Evolutionary conservation across 2,329 filamentous ascomycete genomes (phyloP).

Genomic region (Eutypella sp.): DNA sequence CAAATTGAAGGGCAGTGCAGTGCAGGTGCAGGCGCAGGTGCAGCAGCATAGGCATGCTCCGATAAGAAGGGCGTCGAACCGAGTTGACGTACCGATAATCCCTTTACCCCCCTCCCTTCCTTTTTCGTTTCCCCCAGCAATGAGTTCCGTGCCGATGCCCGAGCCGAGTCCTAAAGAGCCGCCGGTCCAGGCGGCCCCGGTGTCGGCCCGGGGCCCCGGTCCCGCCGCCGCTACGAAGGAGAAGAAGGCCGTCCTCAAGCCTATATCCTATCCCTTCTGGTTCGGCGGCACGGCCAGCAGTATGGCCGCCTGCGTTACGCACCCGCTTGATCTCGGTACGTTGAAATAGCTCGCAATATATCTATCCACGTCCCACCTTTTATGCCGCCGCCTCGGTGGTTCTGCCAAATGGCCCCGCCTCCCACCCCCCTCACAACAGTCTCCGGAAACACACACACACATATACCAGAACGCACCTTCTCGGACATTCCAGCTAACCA

Average conservation of each 20-base stretch:
- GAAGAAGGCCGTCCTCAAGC: slow-evolving; percentile 37
- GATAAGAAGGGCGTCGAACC: not conserved
- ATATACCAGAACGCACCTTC: too few relatives aligned
- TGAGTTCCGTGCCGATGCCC: slow-evolving; percentile 19
- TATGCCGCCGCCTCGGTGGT: too few relatives aligned
- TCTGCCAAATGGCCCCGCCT: too few relatives aligned
- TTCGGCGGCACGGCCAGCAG: slow-evolving; percentile 94
- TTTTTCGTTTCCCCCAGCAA: slow-evolving; percentile 24
- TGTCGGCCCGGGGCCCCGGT: too few relatives aligned
- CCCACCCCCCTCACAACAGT: too few relatives aligned
- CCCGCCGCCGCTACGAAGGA: not conserved
- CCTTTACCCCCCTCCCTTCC: too few relatives aligned
- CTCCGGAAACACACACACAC: too few relatives aligned
- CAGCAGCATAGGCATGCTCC: not conserved
- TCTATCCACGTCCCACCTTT: too few relatives aligned
- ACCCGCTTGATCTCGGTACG: slow-evolving; percentile 87
- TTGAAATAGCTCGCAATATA: slow-evolving; percentile 16
- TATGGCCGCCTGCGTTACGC: slow-evolving; percentile 85
- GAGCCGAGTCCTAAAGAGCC: slow-evolving; percentile 14
- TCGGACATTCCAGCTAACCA: not conserved
- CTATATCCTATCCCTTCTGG: slow-evolving; percentile 73
- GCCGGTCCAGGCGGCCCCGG: slow-evolving; percentile 15
- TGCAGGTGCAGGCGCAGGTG: too few relatives aligned
- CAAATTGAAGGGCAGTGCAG: too few relatives aligned
- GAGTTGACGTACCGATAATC: not conserved